These are phyloP conservation scores for Talaromyces adpressus DNA, from an alignment of 495 filamentous ascomycete genomes.

Conservation along the genomic window DNA sequence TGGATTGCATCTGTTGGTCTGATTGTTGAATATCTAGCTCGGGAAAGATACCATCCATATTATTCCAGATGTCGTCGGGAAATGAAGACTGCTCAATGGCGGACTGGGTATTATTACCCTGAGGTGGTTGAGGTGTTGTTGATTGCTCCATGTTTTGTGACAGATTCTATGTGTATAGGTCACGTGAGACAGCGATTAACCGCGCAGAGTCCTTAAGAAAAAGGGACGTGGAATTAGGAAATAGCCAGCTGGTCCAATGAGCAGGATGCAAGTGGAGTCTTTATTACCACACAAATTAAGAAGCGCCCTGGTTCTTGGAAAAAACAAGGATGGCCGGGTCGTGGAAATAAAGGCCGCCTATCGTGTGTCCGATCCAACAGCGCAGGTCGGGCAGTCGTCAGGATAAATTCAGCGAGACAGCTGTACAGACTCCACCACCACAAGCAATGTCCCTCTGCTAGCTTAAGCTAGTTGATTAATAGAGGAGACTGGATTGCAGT, in stretches of 20 bases:
- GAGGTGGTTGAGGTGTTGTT: constrained; percentile 12
- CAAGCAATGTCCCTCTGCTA: not conserved
- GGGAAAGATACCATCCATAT: constrained; percentile 28
- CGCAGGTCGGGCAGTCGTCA: not conserved
- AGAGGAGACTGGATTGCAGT: not conserved
- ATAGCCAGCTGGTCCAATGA: not conserved
- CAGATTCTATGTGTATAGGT: not conserved
- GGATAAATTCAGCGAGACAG: not conserved
- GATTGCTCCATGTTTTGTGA: constrained; percentile 35
- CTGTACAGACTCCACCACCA: constrained; percentile 1
- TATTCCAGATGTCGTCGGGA: constrained; percentile 32
- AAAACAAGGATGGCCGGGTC: not conserved
- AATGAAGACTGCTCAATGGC: constrained; percentile 20
- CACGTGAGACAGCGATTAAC: not conserved
- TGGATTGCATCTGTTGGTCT: constrained; percentile 20
- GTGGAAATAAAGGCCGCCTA: constrained; percentile 1
- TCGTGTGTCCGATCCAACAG: not conserved
- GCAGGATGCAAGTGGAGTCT: not conserved
- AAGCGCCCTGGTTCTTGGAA: not conserved
- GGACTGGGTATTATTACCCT: constrained; percentile 25
- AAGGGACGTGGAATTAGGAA: not conserved
- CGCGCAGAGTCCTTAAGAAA: not conserved
- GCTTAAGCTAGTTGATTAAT: constrained; percentile 1
- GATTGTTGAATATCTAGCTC: constrained; percentile 18
- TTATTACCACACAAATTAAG: constrained; percentile 1